These are phyloP conservation scores for Colletotrichum spinosum DNA, from an alignment of 2,329 filamentous ascomycete species.

Conservation along the genomic window DNA sequence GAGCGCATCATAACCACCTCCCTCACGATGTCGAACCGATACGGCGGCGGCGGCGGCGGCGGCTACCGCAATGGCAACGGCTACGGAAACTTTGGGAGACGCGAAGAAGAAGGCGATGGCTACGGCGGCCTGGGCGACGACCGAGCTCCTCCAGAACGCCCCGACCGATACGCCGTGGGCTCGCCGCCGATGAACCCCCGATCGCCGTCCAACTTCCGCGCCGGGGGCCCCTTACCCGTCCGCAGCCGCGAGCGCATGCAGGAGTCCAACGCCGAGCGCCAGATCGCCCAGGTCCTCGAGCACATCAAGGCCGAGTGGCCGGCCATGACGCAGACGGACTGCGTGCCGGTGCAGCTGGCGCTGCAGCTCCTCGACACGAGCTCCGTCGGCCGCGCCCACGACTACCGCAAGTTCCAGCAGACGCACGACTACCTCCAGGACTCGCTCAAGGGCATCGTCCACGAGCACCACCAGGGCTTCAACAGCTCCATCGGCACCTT, in stretches of 20 bases:
- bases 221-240: conserved; percentile 44
- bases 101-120: conserved; percentile 69
- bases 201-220: conserved; percentile 46
- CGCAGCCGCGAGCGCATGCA: conserved; percentile 45
- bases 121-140: conserved; percentile 53
- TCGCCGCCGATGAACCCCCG: conserved; percentile 43
- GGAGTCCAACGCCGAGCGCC: conserved; percentile 64
- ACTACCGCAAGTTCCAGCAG: conserved; percentile 85
- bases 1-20: conserved; percentile 23
- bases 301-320: conserved; percentile 92
- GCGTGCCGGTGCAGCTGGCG: conserved; percentile 93
- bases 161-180: conserved; percentile 54
- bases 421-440: conserved; percentile 91
- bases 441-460: conserved; percentile 93
- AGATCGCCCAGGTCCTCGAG: conserved; percentile 76
- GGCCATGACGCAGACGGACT: conserved; percentile 88
- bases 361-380: conserved; percentile 93
- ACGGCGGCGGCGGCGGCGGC: conserved; percentile 37
- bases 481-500: conserved; percentile 99
- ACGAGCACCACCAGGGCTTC: conserved; percentile 99
- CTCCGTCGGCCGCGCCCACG: conserved; percentile 90
- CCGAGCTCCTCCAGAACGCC: conserved; percentile 53
- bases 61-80: conserved; percentile 56
- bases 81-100: conserved; percentile 53
- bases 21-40: conserved; percentile 38